phyloP scores from a whole-genome alignment of 257 asterid genomes.

The Cordia subcordata region DNA sequence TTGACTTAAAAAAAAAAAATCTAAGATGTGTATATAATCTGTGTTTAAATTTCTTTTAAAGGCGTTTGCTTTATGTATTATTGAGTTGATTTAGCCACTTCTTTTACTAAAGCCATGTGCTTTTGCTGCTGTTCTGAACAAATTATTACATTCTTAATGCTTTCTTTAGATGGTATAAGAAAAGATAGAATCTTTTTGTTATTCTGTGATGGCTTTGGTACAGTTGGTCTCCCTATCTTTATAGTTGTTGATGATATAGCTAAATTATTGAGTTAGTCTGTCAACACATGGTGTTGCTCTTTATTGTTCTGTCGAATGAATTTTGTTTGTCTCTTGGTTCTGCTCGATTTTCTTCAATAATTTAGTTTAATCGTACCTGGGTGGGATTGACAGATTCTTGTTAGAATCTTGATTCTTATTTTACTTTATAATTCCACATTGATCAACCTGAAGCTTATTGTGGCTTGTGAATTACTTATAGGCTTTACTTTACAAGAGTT shows the following conservation, averaged over 20 bases:
- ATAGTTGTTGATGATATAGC: not conserved
- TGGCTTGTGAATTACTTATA: conserved; percentile 23
- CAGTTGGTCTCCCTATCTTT: not conserved
- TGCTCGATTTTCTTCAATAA: not conserved
- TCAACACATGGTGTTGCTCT: too few relatives aligned
- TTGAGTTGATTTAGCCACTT: conserved; percentile 1
- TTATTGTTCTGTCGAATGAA: not conserved
- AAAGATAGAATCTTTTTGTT: not conserved
- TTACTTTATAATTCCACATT: not conserved
- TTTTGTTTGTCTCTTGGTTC: not conserved
- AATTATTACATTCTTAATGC: not conserved
- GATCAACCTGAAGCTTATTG: conserved; percentile 9
- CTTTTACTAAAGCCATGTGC: not conserved
- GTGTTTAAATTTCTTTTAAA: too few relatives aligned
- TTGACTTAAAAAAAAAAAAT: too few relatives aligned
- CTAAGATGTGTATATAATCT: too few relatives aligned
- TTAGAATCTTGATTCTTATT: not conserved
- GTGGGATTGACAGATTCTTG: not conserved
- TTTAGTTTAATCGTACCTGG: not conserved
- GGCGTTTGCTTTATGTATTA: not conserved
- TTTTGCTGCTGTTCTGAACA: not conserved
- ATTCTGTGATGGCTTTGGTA: not conserved
- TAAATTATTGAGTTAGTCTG: not conserved
- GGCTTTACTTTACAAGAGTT: conserved; percentile 87
- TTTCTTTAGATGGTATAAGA: not conserved